Conservation (phyloP, 257 asterid species). For the Ligustrum vulgare region DNA sequence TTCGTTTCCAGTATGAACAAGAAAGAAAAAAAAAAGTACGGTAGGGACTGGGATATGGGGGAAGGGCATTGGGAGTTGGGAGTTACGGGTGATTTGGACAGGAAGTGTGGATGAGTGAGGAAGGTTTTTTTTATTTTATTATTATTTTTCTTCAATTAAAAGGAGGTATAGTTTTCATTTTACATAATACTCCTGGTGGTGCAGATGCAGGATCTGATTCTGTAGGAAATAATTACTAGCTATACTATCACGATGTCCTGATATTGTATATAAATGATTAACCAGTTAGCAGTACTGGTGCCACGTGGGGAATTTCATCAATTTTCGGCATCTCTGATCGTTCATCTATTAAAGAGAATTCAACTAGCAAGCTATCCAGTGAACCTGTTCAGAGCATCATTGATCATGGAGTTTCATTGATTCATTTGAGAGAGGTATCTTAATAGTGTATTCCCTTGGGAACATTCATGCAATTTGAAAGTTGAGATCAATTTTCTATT, state of each 20-base stretch:
- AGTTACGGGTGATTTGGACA: neutral
- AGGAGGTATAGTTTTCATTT: neutral
- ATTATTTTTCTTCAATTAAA: too few species aligned
- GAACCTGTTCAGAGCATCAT: constrained; percentile 57
- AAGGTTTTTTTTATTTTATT: too few species aligned
- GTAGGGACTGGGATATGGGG: constrained; percentile 1
- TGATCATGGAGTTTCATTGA: constrained; percentile 63
- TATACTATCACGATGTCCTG: constrained; percentile 13
- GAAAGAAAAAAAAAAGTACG: neutral
- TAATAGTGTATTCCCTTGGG: neutral
- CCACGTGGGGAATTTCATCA: constrained; percentile 93
- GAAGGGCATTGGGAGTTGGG: neutral
- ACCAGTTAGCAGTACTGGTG: constrained; percentile 57
- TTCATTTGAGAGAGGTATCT: constrained; percentile 75
- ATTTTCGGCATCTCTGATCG: constrained; percentile 82
- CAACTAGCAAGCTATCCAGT: constrained; percentile 45
- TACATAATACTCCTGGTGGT: neutral
- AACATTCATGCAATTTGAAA: constrained; percentile 3
- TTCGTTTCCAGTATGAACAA: neutral
- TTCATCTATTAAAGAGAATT: constrained; percentile 53
- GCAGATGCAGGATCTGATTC: neutral
- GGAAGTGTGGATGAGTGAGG: neutral
- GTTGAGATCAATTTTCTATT: neutral
- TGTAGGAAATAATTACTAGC: neutral
- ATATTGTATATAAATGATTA: constrained; percentile 19